Percentiles rank a stretch among this genome's conserved stretches.
Conservation (phyloP, 2,329 filamentous ascomycete species). For the Xylaria sp. region DNA sequence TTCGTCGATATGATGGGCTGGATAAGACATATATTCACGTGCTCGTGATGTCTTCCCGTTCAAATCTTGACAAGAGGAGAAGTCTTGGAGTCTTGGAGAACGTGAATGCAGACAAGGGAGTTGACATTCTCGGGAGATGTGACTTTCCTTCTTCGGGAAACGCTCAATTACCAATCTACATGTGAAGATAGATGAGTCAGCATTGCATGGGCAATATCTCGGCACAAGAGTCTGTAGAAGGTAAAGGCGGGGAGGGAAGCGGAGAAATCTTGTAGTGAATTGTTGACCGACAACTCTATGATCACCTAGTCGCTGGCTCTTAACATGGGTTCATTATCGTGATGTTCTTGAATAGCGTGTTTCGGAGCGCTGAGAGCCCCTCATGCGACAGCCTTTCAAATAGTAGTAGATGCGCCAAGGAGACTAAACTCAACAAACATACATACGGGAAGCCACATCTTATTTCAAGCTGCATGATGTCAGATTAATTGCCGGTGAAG, state of each 20-base stretch:
- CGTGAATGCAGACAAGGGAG: background rate
- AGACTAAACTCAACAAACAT: background rate
- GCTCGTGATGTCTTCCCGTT: conserved; percentile 12
- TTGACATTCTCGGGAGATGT: background rate
- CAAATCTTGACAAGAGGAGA: background rate
- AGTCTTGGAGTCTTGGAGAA: conserved; percentile 1
- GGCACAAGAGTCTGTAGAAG: background rate
- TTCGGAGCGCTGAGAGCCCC: background rate
- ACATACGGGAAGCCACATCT: background rate
- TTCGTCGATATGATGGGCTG: conserved; percentile 14
- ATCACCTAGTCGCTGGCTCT: background rate
- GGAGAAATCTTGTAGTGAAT: background rate
- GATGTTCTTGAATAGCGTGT: background rate
- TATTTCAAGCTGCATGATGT: background rate
- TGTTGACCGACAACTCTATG: background rate
- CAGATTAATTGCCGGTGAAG: background rate
- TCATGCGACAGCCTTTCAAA: background rate
- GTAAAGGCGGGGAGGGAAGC: background rate
- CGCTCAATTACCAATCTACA: conserved; percentile 1
- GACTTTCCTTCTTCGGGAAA: conserved; percentile 10
- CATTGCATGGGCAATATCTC: conserved; percentile 5
- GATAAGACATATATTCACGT: conserved; percentile 21
- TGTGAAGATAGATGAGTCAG: conserved; percentile 28
- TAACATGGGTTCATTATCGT: background rate
- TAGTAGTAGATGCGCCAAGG: conserved; percentile 2